Conservation (phyloP, 1,139 yeast genomes). For the Nakaseomyces delphensis region DNA sequence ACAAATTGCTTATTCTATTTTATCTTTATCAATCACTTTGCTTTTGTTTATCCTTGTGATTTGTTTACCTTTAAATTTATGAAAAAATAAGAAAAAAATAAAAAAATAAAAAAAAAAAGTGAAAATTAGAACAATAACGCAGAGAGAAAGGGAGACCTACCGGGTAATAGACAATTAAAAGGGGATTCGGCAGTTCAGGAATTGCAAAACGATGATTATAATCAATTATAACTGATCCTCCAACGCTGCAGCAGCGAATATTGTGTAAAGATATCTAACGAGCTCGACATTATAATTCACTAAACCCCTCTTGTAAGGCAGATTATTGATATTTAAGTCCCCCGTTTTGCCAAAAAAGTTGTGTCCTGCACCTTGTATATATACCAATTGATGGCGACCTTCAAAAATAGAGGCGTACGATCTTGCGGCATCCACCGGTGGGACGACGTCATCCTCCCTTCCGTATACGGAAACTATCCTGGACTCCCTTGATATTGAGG, state of each 20-base stretch:
- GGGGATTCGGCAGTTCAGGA: background rate
- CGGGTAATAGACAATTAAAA: background rate
- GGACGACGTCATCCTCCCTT: conserved; percentile 53
- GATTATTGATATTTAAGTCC: conserved; percentile 33
- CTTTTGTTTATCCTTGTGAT: background rate
- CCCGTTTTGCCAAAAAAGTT: conserved; percentile 52
- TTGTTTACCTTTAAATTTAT: conserved; percentile 4
- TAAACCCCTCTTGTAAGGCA: conserved; percentile 40
- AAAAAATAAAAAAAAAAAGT: background rate
- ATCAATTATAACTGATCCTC: background rate
- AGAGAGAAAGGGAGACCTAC: background rate
- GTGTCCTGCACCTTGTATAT: conserved; percentile 70
- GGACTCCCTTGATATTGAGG: conserved; percentile 39
- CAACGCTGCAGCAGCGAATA: background rate
- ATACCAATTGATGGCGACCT: conserved; percentile 48
- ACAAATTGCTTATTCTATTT: too few species aligned
- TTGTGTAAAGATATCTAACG: background rate
- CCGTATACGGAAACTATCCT: conserved; percentile 69
- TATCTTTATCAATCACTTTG: too few species aligned
- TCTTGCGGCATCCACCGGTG: conserved; percentile 49
- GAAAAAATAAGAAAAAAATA: background rate
- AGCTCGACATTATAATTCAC: conserved; percentile 40
- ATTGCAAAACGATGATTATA: too few species aligned
- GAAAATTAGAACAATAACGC: background rate
- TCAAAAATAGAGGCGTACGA: conserved; percentile 48